These are phyloP conservation scores for Mortierella polycephala DNA, from an alignment of 371 early-diverging fungal genomes.

Conservation along the genomic window DNA sequence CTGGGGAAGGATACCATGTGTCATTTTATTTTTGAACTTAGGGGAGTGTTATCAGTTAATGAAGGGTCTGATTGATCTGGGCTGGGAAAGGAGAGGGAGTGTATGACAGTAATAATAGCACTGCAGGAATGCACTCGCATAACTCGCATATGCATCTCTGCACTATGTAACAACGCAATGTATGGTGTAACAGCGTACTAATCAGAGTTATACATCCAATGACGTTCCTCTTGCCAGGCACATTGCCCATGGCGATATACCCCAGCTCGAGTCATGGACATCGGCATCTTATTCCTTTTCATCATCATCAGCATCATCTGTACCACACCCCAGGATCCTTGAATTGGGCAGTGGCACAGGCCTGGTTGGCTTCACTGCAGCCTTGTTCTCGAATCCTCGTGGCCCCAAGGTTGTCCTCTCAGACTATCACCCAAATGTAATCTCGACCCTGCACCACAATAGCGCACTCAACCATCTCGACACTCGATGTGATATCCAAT, in stretches of 20 bases:
- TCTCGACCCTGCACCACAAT: constrained; percentile 31
- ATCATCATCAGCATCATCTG: constrained; percentile 2
- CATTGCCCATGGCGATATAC: constrained; percentile 52
- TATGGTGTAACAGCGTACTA: neutral
- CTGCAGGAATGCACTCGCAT: no score
- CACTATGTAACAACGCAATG: neutral
- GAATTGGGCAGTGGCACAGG: constrained; percentile 53
- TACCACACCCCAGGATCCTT: constrained; percentile 34
- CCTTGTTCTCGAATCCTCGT: constrained; percentile 32
- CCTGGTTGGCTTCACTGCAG: constrained; percentile 39
- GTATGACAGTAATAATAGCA: no score
- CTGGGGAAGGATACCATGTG: no score
- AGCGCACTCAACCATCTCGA: constrained; percentile 39
- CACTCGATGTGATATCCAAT: constrained; percentile 23
- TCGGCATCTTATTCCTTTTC: neutral
- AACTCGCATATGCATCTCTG: neutral
- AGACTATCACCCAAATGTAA: constrained; percentile 50
- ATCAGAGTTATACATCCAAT: neutral
- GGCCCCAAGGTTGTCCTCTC: constrained; percentile 47
- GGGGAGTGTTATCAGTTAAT: neutral
- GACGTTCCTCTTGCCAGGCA: constrained; percentile 21
- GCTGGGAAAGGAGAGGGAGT: no score
- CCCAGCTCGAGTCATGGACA: constrained; percentile 51
- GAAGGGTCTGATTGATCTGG: no score
- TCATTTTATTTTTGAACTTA: neutral